Base-by-base conservation (phyloP, 2,329 filamentous ascomycete species). In the Pseudocercospora pini-densiflorae region DNA sequence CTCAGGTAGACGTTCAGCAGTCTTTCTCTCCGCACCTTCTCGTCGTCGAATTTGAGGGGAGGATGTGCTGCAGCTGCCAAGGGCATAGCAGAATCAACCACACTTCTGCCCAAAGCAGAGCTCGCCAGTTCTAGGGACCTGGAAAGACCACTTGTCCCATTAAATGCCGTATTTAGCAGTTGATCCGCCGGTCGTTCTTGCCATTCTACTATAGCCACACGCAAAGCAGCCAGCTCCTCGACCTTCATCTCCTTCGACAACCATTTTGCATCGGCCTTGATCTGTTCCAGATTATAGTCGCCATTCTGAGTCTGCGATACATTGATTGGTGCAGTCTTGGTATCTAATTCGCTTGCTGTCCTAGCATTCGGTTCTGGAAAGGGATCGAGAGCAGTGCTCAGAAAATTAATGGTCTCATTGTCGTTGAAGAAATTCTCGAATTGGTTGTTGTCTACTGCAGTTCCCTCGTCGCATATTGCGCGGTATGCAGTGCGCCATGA, bases 231-330 rank as follows among this genome's bases (percentile, higher is more conserved):
- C 51, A 95, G 83, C 77, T 97, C 89, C 78, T 95, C 93, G 70
- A 97, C 88, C 53, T 87, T 85, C 59, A 89, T 88, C 75, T 90
- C 88, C 73, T 90, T 88, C 79, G 92, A 94, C 68, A 99, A 83
- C 93, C 94, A 98, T 71, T 91, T 78, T 36, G 93, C 87, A 81
- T 98, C 94, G 55, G 88, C 87, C 81, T 97, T 97, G 77, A 98
- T 88, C 75, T 90, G 83, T 45, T 91, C 88, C 71, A 97, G 84
- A 75, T 94, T 88, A 76, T 90, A 92, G 64, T 87, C 87, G 47
- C 87, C 86, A 73, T 87, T 88, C 12, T 87, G 82, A 5, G 87
- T 87, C 19, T 91, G 88, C 1, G 92, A 88, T 58, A 93, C 88
- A 77, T 97, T 91, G 68, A 97, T 96, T 5, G 93, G 91, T 23